phyloP scores from a whole-genome alignment of 2,329 filamentous ascomycete species.

The Lecanoromycetidae sp. region DNA sequence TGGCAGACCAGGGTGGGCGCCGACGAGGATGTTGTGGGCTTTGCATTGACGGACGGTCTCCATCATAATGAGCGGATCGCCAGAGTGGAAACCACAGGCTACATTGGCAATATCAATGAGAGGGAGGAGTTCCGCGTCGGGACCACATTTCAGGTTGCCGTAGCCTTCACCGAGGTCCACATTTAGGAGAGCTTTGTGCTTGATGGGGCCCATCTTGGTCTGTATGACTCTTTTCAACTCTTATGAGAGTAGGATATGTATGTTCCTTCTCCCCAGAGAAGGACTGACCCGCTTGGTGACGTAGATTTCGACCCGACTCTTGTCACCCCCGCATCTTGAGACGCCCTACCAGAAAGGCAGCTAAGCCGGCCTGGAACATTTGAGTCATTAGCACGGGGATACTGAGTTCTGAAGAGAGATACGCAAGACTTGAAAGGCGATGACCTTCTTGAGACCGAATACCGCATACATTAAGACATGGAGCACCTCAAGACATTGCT shows the following conservation, averaged over 20 bases:
- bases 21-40: slow-evolving; percentile 42
- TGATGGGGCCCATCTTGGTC: slow-evolving; percentile 36
- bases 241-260: too few species aligned
- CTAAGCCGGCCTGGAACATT: not conserved
- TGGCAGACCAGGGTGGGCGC: slow-evolving; percentile 53
- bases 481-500: slow-evolving; percentile 39
- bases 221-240: not conserved
- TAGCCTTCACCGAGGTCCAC: slow-evolving; percentile 38
- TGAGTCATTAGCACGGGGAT: too few species aligned
- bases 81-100: slow-evolving; percentile 48
- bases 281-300: not conserved
- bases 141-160: slow-evolving; percentile 38
- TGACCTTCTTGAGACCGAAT: not conserved
- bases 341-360: slow-evolving; percentile 1
- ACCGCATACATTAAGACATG: slow-evolving; percentile 17
- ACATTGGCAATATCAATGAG: slow-evolving; percentile 52
- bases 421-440: too few species aligned
- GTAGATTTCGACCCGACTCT: not conserved
- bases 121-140: slow-evolving; percentile 49
- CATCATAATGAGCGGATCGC: slow-evolving; percentile 53
- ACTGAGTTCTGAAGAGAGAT: too few species aligned
- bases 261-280: not conserved
- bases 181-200: slow-evolving; percentile 40
- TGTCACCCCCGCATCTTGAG: slow-evolving; percentile 6
- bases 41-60: slow-evolving; percentile 48